Evolutionary conservation across 2,329 filamentous ascomycete species (phyloP).

Genomic region (Zymoseptoria ardabiliae): DNA sequence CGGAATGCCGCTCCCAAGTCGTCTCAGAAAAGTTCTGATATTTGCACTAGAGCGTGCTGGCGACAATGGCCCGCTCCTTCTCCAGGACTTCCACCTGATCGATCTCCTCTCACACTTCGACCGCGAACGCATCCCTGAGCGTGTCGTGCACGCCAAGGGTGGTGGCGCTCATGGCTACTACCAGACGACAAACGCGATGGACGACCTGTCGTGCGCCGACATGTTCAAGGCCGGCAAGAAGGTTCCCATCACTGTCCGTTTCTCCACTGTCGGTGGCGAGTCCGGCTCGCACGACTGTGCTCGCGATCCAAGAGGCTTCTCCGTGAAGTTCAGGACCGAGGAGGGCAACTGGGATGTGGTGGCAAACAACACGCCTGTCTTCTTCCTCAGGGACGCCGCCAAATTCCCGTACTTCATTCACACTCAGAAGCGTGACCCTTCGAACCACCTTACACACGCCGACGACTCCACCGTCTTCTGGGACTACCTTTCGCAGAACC

Average conservation of each 20-base stretch:
- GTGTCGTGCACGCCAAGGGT: conserved; percentile 46
- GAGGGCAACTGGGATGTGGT: conserved; percentile 70
- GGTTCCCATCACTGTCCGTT: conserved; percentile 59
- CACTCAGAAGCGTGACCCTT: conserved; percentile 66
- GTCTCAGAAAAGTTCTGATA: too few species aligned
- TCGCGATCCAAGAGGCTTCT: conserved; percentile 65
- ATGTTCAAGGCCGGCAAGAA: conserved; percentile 57
- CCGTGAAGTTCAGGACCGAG: conserved; percentile 65
- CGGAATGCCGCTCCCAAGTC: too few species aligned
- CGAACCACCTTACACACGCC: conserved; percentile 61
- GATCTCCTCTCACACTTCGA: conserved; percentile 46
- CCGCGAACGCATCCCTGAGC: conserved; percentile 44
- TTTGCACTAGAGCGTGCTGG: conserved; percentile 41
- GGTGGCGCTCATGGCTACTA: conserved; percentile 44
- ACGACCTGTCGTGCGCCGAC: conserved; percentile 41
- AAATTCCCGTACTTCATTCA: conserved; percentile 70
- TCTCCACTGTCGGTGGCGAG: conserved; percentile 70
- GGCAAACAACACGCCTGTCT: conserved; percentile 66
- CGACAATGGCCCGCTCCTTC: conserved; percentile 51
- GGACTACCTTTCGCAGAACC: conserved; percentile 51
- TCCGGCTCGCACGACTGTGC: conserved; percentile 64
- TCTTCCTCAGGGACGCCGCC: conserved; percentile 66
- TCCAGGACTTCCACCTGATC: conserved; percentile 46
- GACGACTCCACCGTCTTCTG: conserved; percentile 60
- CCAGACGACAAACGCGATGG: conserved; percentile 39